Evolutionary conservation across 2,329 filamentous ascomycete species (phyloP), one percentile per base, ranked within the genome.

Genomic region (Endoconidiophora polonica): DNA sequence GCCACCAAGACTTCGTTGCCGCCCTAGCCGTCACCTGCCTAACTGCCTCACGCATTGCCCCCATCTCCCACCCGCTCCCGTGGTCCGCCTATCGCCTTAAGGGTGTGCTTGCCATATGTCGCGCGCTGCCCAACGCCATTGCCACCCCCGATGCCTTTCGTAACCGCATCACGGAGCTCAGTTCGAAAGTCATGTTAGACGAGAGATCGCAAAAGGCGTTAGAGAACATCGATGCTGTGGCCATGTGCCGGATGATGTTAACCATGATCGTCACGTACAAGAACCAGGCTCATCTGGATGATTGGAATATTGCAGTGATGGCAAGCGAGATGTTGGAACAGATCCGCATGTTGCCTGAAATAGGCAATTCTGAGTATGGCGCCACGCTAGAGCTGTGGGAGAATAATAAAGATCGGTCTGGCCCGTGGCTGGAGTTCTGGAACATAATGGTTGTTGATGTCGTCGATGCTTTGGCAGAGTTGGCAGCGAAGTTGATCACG

Each of bases 161-260:
- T 4, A 20, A 29, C 7, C 45, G 41, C 9, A 12, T 55, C 20
- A 40, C 4, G 29, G 36, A 37, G n/a, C 41, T 47, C 6, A 44
- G 37, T 18, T 18, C 41, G 2, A 55, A 53, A 1, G 53, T 54
- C 39, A 48, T 53, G 47, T 46, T 62, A n/a, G 57, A 58, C 18
- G 43, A 56, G 42, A 52, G 57, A 46, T 54, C 56, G 12, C 56
- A 61, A 12, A 56, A 65, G 18, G 53, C 58, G 0, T 56, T 76
- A 16, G 58, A 59, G 3, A 63, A 65, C 14, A 66, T 72, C 7
- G 74, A 77, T 51, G 72, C 73, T 54, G 66, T 73, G 2, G 71
- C 68, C 7, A 61, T 76, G 46, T 72, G 70, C 54, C 72, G 78
- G 56, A 69, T 69, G 49, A 58, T 78, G 12, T 61, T 77, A 49